These are phyloP conservation scores for Poa pratensis DNA, from an alignment of 176 grass and related monocot species.

Conservation along the genomic window DNA sequence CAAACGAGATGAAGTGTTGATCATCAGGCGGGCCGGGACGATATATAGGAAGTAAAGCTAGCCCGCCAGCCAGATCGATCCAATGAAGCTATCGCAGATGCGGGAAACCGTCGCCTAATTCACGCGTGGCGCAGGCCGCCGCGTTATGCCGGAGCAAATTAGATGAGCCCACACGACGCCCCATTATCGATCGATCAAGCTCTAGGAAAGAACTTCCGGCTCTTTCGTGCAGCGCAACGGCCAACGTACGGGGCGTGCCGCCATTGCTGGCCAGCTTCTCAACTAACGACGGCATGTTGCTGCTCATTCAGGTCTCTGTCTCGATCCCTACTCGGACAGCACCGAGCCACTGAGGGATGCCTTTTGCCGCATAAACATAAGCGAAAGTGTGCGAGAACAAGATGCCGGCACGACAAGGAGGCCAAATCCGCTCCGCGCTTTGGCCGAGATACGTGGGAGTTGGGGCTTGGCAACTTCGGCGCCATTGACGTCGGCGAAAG, in stretches of 20 bases:
- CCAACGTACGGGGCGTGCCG: not conserved
- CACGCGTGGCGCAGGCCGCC: not conserved
- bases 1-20: not conserved
- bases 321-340: constrained; percentile 37
- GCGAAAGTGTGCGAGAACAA: not conserved
- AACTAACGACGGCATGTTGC: constrained; percentile 39
- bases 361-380: constrained; percentile 39
- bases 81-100: not conserved
- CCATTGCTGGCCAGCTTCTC: not conserved
- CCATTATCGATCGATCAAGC: not conserved
- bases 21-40: not conserved
- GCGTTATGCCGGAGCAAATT: not conserved
- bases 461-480: constrained; percentile 5
- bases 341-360: not conserved
- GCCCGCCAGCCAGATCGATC: no score
- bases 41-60: not conserved
- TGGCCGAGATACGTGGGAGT: not conserved
- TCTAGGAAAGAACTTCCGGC: not conserved
- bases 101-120: constrained; percentile 17
- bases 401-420: constrained; percentile 35
- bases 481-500: constrained; percentile 17
- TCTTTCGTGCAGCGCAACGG: not conserved
- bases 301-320: constrained; percentile 41
- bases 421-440: constrained; percentile 13
- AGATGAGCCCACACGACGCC: not conserved